Evolutionary conservation across 129 eudicot genomes (phyloP), one percentile per base, ranked within the genome.

Genomic region (Ambrosia artemisiifolia): DNA sequence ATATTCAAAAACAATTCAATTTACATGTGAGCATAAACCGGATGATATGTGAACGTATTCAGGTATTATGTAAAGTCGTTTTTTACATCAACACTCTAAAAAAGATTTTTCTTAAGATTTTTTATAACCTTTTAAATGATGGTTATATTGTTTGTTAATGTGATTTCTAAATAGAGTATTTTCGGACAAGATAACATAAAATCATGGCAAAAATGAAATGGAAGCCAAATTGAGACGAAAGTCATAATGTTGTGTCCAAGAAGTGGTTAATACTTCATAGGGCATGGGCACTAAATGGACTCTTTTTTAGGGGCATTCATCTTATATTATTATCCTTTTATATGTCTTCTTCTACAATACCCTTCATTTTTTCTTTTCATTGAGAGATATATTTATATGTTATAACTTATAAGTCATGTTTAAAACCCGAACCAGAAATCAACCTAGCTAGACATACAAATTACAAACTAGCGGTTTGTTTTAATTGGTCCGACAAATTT

Each of bases 211-310:
- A 43, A 10, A 24, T 54, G 75, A 38, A 56, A 63, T 42, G 48
- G 73, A 66, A 66, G 57, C 67, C 67, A 42, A 50, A 32, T 33
- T 67, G 70, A 7, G 40, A 43, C 32, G 28, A 67, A 59, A 47
- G 69, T 68, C 62, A 68, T 68, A 76, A 76, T 76, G 75, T 67
- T 75, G 80, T 17, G 74, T 75, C 59, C 60, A 75, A 67, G 61
- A 67, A 65, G 72, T 46, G 75, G 40, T 65, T 65, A 18, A 60
- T 63, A 51, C 24, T 68, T 40, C 80, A 76, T 76, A 53, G 80
- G 80, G 69, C 80, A 67, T 76, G 80, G 75, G 80, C 80, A 76
- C 48, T 55, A 75, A 55, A 75, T 46, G 47, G 59, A 60, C 24
- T 57, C 6, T 18, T 54, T 64, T 56, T 67, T 13, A 6, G 51